phyloP scores from a whole-genome alignment of 768 basidiomycete species.

The Tephrocybe sp. region DNA sequence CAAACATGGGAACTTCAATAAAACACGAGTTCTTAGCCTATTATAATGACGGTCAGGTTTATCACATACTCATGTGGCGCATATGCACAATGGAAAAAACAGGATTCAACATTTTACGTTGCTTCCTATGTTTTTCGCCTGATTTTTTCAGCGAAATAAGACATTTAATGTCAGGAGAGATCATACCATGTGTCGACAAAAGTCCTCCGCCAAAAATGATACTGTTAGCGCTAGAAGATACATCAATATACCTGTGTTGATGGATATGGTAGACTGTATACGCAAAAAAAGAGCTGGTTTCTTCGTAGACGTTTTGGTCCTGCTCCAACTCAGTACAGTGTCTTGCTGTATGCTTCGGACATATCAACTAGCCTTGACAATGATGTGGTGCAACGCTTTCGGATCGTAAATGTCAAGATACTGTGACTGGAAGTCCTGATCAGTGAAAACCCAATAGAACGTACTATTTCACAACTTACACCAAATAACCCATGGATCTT shows the following conservation, averaged over 20 bases:
- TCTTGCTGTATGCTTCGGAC: not conserved
- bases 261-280: not conserved
- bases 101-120: conserved; percentile 20
- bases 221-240: not conserved
- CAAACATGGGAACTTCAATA: conserved; percentile 15
- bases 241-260: not conserved
- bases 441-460: not conserved
- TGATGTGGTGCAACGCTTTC: conserved; percentile 16
- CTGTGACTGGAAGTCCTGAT: not conserved
- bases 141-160: not conserved
- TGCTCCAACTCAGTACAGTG: not conserved
- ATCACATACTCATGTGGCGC: conserved; percentile 15
- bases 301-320: conserved; percentile 18
- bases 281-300: conserved; percentile 14
- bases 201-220: conserved; percentile 15
- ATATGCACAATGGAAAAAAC: conserved; percentile 21
- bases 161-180: too few species aligned
- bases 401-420: conserved; percentile 14
- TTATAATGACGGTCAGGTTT: not conserved
- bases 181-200: conserved; percentile 13
- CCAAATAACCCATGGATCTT: conserved; percentile 9
- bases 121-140: conserved; percentile 18
- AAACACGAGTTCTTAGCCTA: not conserved
- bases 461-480: conserved; percentile 1
- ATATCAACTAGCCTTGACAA: conserved; percentile 11